Base-by-base conservation (phyloP, 495 filamentous ascomycete species). In the Cladorrhinum samala region DNA sequence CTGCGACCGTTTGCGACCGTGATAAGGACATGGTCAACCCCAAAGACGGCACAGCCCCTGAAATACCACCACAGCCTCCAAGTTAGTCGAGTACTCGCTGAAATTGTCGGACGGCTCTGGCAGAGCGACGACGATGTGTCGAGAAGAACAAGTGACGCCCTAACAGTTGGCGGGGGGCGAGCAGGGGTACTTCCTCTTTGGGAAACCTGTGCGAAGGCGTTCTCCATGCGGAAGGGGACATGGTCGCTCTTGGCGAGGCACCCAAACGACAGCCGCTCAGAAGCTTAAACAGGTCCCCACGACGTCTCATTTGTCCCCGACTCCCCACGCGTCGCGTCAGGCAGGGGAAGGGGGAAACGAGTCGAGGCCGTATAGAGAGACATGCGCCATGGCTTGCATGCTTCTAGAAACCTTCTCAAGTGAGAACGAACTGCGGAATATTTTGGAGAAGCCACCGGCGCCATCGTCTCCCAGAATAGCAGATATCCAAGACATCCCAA, bases 131-230 rank as follows among this genome's bases (percentile, higher is more conserved):
- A 5, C n/a, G 13, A 41, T 41, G 4, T 41, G 4, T 23, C 46
- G 49, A 38, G 40, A 46, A 19, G n/a, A 21, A 20, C 18, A 46
- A n/a, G 57, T 60, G 30, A 33, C 45, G 19, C 19, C n/a, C 49
- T 60, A 57, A 56, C 56, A 11, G 13, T 44, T 49, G 42, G 43
- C 27, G 37, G 41, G 24, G 25, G 14, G 19, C 9, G 23, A 41
- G 48, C 51, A 52, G 57, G 49, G 53, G 50, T 54, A 47, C 47
- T 63, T 60, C 67, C 67, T 30, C n/a, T 57, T 68, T 58, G 53
- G 65, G 67, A 36, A 49, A 63, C 61, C 65, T 59, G 51, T 68
- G 65, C 65, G 65, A 68, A 53, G 51, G 54, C 52, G 30, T 54
- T 50, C 50, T 61, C 23, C 1, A 42, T 20, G 39, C 49, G 24